These are phyloP conservation scores for Takashimella koratensis DNA, from an alignment of 1,284 basidiomycete genomes.

Conservation along the genomic window DNA sequence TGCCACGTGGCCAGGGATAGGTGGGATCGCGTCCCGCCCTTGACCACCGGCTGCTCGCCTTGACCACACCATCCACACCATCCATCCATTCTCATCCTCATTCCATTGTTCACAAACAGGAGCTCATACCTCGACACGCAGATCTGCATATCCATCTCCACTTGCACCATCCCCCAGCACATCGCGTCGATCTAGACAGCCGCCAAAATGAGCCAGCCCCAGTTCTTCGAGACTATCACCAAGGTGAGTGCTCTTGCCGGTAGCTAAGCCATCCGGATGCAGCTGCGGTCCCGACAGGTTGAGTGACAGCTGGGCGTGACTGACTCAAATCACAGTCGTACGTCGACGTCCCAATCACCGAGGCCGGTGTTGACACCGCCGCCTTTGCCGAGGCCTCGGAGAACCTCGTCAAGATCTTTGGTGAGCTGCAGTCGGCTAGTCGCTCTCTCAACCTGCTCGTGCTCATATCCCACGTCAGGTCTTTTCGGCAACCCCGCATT, in stretches of 20 bases:
- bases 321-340: constrained; percentile 62
- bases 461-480: too few species aligned
- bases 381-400: constrained; percentile 85
- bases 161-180: too few species aligned
- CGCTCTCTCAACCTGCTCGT: too few species aligned
- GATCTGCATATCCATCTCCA: too few species aligned
- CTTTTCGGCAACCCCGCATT: constrained; percentile 87
- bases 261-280: background rate
- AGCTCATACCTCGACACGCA: too few species aligned
- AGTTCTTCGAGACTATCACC: constrained; percentile 80
- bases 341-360: constrained; percentile 80
- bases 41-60: background rate
- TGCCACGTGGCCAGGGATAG: background rate
- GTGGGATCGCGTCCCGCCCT: background rate
- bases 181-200: too few species aligned
- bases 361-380: constrained; percentile 81
- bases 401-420: constrained; percentile 86
- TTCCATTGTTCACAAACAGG: too few species aligned
- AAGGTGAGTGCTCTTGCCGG: constrained; percentile 54
- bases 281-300: background rate
- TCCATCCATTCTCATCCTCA: background rate
- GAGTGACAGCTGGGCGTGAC: background rate
- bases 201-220: constrained; percentile 59
- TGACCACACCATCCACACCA: background rate
- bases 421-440: constrained; percentile 54